Percentiles rank a stretch among this genome's conserved stretches.
Conservation (phyloP, 371 early-diverging fungal genomes). For the Nematocida sp. region DNA sequence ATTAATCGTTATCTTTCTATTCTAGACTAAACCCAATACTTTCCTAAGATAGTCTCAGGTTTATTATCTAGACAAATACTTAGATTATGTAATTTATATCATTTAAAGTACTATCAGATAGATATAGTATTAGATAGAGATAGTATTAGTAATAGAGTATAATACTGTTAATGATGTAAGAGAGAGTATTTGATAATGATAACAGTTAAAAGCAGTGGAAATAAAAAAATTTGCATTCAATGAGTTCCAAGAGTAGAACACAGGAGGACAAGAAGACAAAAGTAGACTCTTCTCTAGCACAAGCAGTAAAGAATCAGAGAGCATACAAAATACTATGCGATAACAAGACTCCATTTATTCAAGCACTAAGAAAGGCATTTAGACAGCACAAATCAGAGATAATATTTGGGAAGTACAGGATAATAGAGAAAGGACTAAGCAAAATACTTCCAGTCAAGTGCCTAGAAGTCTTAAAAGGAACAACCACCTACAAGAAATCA, state of each 20-base stretch:
- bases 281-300: conserved; percentile 19
- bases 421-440: conserved; percentile 41
- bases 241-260: not conserved
- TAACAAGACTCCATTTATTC: conserved; percentile 47
- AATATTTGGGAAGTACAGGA: conserved; percentile 51
- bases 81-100: no score
- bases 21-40: no score
- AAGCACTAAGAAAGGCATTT: conserved; percentile 2
- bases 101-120: no score
- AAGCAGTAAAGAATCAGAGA: conserved; percentile 11
- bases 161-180: no score
- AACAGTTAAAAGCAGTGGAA: not conserved
- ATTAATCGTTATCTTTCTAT: no score
- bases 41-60: no score
- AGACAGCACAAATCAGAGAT: conserved; percentile 31
- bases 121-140: no score
- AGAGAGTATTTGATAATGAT: no score
- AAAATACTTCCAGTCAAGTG: not conserved
- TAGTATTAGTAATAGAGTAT: no score
- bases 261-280: conserved; percentile 20
- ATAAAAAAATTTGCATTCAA: not conserved
- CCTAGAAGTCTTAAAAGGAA: not conserved
- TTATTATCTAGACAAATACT: no score
- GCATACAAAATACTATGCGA: conserved; percentile 41
- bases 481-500: conserved; percentile 25